Evolutionary conservation across 306 rosid species (phyloP).

Genomic region (Acmispon strigosus): DNA sequence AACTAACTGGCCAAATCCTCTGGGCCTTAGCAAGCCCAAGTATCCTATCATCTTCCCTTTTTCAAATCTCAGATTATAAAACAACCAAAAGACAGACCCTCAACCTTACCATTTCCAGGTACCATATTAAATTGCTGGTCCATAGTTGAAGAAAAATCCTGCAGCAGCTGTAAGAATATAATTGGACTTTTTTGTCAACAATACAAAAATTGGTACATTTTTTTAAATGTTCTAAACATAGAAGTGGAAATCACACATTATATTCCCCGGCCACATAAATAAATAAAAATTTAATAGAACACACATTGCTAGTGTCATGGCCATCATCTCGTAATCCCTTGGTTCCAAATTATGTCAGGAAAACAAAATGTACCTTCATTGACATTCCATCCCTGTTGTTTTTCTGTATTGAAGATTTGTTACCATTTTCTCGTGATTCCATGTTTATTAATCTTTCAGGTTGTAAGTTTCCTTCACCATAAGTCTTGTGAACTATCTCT

Average conservation of each 20-base stretch:
- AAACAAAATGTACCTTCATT: conserved; percentile 31
- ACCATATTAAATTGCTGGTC: conserved; percentile 13
- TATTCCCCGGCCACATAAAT: neutral
- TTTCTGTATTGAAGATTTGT: conserved; percentile 9
- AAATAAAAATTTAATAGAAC: conserved; percentile 5
- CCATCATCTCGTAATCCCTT: conserved; percentile 27
- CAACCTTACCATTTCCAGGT: conserved; percentile 34
- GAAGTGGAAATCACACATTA: neutral
- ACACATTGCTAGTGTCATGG: conserved; percentile 28
- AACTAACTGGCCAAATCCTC: no score
- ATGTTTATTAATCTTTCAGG: neutral
- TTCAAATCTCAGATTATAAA: conserved; percentile 22
- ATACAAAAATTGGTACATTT: neutral
- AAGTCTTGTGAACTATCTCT: conserved; percentile 15
- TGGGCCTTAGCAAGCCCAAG: no score
- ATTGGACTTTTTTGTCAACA: neutral
- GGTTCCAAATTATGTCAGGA: neutral
- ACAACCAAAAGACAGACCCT: conserved; percentile 8
- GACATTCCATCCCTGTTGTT: conserved; percentile 13
- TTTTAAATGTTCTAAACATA: neutral
- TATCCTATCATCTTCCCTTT: conserved; percentile 17
- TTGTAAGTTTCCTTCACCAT: conserved; percentile 21
- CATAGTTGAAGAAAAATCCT: conserved; percentile 27
- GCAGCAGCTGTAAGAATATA: conserved; percentile 10
- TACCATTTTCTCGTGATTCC: conserved; percentile 17